Evolutionary conservation across 768 basidiomycete species (phyloP).

Genomic region (Tubosaeta sp.): DNA sequence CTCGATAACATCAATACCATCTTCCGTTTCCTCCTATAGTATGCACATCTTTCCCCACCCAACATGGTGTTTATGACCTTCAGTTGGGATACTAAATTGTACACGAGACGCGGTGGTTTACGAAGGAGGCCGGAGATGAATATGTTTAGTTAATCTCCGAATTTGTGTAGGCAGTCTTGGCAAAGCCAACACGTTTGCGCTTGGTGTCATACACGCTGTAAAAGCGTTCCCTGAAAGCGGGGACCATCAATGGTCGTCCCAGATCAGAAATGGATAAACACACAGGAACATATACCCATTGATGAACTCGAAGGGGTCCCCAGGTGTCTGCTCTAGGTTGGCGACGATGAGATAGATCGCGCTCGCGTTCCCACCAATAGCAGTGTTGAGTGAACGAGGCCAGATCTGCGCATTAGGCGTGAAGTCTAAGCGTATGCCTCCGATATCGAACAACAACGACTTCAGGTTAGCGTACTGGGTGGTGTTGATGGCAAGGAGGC

Average conservation of each 20-base stretch:
- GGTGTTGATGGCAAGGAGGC: constrained; percentile 21
- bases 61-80: too few relatives aligned
- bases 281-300: constrained; percentile 1
- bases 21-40: too few relatives aligned
- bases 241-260: neutral
- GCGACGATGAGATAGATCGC: constrained; percentile 22
- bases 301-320: constrained; percentile 11
- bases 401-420: constrained; percentile 14
- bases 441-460: constrained; percentile 14
- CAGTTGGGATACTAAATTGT: too few relatives aligned
- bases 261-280: neutral
- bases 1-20: too few relatives aligned
- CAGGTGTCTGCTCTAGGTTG: constrained; percentile 10
- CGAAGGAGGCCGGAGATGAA: too few relatives aligned
- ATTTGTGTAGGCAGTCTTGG: neutral
- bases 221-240: neutral
- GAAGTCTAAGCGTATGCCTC: constrained; percentile 8
- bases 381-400: constrained; percentile 15
- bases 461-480: constrained; percentile 21
- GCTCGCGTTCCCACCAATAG: constrained; percentile 18
- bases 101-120: too few relatives aligned
- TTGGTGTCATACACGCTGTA: neutral
- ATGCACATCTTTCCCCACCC: too few relatives aligned
- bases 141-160: neutral
- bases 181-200: neutral